Conservation (phyloP, 2,329 filamentous ascomycete species). For the Fusarium stilboides region DNA sequence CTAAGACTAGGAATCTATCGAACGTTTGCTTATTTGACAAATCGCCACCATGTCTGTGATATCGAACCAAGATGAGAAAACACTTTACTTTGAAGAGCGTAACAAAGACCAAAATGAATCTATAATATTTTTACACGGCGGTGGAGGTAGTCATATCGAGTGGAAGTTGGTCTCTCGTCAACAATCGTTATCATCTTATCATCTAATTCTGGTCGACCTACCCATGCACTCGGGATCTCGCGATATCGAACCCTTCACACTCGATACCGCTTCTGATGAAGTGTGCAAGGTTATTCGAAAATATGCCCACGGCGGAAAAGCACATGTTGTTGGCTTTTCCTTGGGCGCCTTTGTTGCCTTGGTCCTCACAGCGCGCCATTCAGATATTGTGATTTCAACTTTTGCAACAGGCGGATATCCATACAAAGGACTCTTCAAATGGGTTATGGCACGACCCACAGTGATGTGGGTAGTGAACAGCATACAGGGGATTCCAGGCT, state of each 20-base stretch:
- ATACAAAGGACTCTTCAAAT: constrained; percentile 27
- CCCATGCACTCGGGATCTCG: constrained; percentile 31
- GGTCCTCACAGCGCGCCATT: constrained; percentile 8
- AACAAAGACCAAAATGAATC: constrained; percentile 11
- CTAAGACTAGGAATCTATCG: background rate
- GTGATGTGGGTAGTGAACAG: constrained; percentile 8
- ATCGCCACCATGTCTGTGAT: background rate
- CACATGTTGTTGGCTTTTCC: constrained; percentile 60
- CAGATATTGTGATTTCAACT: constrained; percentile 7
- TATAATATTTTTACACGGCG: constrained; percentile 18
- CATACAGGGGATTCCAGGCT: constrained; percentile 7
- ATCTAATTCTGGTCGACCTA: constrained; percentile 31
- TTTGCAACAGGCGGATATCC: constrained; percentile 26
- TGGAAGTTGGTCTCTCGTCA: constrained; percentile 20
- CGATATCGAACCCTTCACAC: constrained; percentile 5
- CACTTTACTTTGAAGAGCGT: background rate
- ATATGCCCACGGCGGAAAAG: constrained; percentile 53
- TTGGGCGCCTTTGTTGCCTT: constrained; percentile 40
- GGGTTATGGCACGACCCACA: constrained; percentile 21
- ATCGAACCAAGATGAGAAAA: background rate
- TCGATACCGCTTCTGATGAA: constrained; percentile 15
- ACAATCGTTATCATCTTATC: constrained; percentile 6
- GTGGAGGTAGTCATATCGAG: constrained; percentile 19
- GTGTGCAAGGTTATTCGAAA: constrained; percentile 53
- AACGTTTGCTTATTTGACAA: background rate